A percentile compares a stretch with the other conserved stretches of the same genome.
phyloP scores from a whole-genome alignment of 345 rosid genomes.

The Reutealis trisperma region DNA sequence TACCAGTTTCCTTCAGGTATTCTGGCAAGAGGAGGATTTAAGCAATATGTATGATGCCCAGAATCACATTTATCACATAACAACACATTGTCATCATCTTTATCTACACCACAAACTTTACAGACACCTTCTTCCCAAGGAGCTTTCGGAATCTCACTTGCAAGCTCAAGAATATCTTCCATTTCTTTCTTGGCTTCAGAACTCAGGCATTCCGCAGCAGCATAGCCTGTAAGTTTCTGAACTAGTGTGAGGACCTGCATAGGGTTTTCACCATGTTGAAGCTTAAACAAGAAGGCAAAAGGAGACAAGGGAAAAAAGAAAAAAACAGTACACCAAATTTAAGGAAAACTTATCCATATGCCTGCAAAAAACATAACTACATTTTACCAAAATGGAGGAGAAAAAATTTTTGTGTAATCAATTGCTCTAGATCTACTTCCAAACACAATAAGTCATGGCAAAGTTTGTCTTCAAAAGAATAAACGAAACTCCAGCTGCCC shows the following conservation, averaged over 20 bases:
- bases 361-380: not conserved
- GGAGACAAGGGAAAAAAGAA: not conserved
- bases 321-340: not conserved
- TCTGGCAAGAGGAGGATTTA: slow-evolving; percentile 38
- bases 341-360: not conserved
- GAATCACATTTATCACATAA: slow-evolving; percentile 45
- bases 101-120: slow-evolving; percentile 41
- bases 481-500: not conserved
- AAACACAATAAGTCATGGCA: not conserved
- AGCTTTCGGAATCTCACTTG: slow-evolving; percentile 36
- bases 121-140: slow-evolving; percentile 45
- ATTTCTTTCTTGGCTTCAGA: slow-evolving; percentile 34
- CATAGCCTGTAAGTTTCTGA: slow-evolving; percentile 21
- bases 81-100: slow-evolving; percentile 40
- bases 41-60: slow-evolving; percentile 43
- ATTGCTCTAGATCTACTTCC: not conserved
- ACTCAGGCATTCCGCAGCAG: slow-evolving; percentile 18
- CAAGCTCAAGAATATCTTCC: slow-evolving; percentile 30
- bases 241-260: slow-evolving; percentile 41
- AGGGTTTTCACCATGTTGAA: slow-evolving; percentile 7
- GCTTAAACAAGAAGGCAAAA: not conserved
- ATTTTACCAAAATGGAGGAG: not conserved
- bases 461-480: not conserved
- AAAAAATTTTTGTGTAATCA: not conserved
- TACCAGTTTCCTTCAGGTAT: slow-evolving; percentile 51